phyloP scores from a whole-genome alignment of 2,329 filamentous ascomycete species.

The Geosmithia morbida region DNA sequence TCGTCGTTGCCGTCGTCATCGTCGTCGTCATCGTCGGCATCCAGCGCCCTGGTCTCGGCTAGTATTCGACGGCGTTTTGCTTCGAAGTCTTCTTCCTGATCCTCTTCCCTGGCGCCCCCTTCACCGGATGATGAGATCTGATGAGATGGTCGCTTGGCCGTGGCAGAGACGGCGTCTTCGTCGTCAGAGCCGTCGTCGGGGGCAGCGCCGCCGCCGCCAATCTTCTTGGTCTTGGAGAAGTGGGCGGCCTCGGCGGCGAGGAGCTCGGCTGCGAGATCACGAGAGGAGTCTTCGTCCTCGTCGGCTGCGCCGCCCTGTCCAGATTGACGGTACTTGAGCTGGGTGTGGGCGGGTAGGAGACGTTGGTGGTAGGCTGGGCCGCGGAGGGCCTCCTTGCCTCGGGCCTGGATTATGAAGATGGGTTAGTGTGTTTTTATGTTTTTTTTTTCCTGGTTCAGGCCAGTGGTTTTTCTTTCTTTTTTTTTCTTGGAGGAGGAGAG shows the following conservation, averaged over 20 bases:
- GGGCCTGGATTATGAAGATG: conserved; percentile 39
- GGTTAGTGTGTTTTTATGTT: no score
- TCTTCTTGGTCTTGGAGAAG: conserved; percentile 58
- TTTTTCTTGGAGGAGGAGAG: no score
- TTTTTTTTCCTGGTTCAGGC: no score
- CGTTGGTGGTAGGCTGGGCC: conserved; percentile 94
- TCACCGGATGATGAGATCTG: conserved; percentile 5
- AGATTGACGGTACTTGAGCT: conserved; percentile 75
- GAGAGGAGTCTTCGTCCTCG: conserved; percentile 53
- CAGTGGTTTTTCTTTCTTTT: no score
- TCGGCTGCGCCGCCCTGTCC: conserved; percentile 73
- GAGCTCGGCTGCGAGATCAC: conserved; percentile 81
- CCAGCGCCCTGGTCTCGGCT: conserved; percentile 76
- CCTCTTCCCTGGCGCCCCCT: conserved; percentile 8
- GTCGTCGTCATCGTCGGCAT: conserved; percentile 55
- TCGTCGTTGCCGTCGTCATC: conserved; percentile 42
- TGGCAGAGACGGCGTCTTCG: conserved; percentile 18
- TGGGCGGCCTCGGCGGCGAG: conserved; percentile 78
- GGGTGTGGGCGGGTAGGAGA: conserved; percentile 83
- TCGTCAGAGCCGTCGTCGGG: conserved; percentile 35
- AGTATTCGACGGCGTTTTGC: conserved; percentile 76
- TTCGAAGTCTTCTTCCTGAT: conserved; percentile 58
- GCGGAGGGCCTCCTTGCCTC: conserved; percentile 86
- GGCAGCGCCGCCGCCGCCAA: conserved; percentile 35
- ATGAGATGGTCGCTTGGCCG: conserved; percentile 43